Evolutionary conservation across 164 flowering plant species (phyloP), one percentile per base, ranked within the genome.

Genomic region (Vitis cinerea): DNA sequence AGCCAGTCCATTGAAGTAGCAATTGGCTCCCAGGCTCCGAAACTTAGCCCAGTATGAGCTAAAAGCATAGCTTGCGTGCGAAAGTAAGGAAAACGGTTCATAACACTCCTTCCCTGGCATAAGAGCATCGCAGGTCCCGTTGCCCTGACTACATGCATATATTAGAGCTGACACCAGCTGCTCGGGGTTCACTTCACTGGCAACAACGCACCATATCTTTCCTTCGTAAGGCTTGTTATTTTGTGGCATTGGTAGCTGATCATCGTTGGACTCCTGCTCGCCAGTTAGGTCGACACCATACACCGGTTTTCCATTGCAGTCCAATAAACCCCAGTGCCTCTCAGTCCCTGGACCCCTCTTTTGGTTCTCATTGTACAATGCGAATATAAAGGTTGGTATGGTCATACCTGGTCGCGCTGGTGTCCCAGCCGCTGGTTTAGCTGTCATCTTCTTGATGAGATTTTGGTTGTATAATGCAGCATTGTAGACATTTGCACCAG

Each of bases 1-100:
- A 8, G 90, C 90, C 1, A 84, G 78, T 23, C 90, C 90, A 72
- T 80, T 67, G 81, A 86, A 86, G 73, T 71, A 83, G 71, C 90
- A 86, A 58, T 63, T 53, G 0, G 71, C 81, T 0, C 84, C 75
- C 6, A 9, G 62, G 47, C 59, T 68, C 70, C 81, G 57, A 49
- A 71, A 80, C 76, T 77, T 61, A 0, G 83, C 81, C 85, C 85
- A 86, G 61, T 86, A 83, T 8, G 88, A 77, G 65, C 88, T 86
- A 37, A 86, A 86, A 1, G 81, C 88, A 31, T 80, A 86, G 52
- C 80, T 82, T 14, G 90, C 90, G 56, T 82, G 85, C 61, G 68
- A 55, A 16, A 11, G 9, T 37, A 70, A 4, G 44, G 80, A 71
- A 3, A 72, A 70, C 0, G 85, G 86, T 50, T 72, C 63, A 57